Evolutionary conservation across 2,329 filamentous ascomycete genomes (phyloP), one percentile per base, ranked within the genome.

Genomic region (Canariomyces notabilis): DNA sequence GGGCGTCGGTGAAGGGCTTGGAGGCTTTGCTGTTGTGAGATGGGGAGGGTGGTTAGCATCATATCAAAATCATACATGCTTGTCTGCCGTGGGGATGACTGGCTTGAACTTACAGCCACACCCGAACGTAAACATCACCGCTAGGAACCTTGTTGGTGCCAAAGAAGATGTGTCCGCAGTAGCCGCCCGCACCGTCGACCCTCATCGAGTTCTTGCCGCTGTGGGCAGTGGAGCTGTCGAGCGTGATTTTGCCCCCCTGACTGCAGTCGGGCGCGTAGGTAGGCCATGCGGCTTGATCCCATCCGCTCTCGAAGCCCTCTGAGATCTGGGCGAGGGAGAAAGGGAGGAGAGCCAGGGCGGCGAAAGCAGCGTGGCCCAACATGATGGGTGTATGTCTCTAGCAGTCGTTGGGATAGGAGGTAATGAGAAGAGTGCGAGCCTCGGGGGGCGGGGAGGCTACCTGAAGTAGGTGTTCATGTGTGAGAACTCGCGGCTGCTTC

Each of bases 111-210:
- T 66, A 80, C 77, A 82, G 48, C 54, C 65, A 81, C 15, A 69
- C 66, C 52, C 77, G 60, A 19, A 81, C 76, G 45, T 80, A 81
- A 43, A 82, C 65, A 58, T 81, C 73, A 2, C 78, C 77, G 42
- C 59, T 69, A 1, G 78, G 78, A 2, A 82, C 65, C 37, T 72
- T 69, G 1, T 66, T 76, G 1, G 78, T 81, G 48, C 78, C 78
- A 48, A 82, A 75, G 64, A 82, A 82, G 37, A 79, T 75, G 57
- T 82, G 78, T 19, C 75, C 75, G 46, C 75, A 79, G 61, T 72
- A 79, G 4, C 75, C 75, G 34, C 73, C 73, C 0, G 72, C 72
- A 35, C 74, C 73, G 37, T 68, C 71, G 15, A 79, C 76, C 37
- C 68, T 69, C 4, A 78, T 68, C 0, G 74, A 79, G 59, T 77